Conservation (phyloP, 2,329 filamentous ascomycete genomes). For the Coniochaeta sp. region DNA sequence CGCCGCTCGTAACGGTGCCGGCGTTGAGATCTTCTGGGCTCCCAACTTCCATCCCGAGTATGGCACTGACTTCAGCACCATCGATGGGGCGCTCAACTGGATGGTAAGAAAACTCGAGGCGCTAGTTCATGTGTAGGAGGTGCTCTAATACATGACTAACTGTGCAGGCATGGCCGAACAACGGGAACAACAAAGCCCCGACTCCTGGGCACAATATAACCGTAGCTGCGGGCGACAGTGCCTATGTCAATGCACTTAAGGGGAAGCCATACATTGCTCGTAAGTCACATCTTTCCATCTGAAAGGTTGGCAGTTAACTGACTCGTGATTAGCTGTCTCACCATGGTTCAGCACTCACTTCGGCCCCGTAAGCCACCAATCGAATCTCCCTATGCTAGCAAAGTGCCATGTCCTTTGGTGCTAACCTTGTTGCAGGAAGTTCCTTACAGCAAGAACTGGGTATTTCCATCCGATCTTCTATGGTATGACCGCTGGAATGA, state of each 20-base stretch:
- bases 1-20: constrained; percentile 25
- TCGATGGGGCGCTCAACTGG: constrained; percentile 40
- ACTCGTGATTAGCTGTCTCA: background rate
- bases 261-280: constrained; percentile 31
- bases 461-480: constrained; percentile 9
- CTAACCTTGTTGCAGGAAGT: background rate
- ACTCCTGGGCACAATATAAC: constrained; percentile 28
- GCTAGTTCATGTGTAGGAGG: background rate
- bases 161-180: constrained; percentile 33
- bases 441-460: constrained; percentile 10
- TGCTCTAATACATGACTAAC: too few relatives aligned
- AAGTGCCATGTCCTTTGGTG: too few relatives aligned
- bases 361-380: background rate
- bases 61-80: constrained; percentile 23
- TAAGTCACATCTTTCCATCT: background rate
- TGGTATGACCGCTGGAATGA: constrained; percentile 11
- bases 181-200: constrained; percentile 41
- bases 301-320: background rate
- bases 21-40: constrained; percentile 36
- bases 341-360: constrained; percentile 10
- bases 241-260: constrained; percentile 24
- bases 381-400: background rate
- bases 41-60: constrained; percentile 39
- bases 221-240: constrained; percentile 28
- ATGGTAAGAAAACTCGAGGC: constrained; percentile 7